Evolutionary conservation across 257 asterid species (phyloP), one percentile per base, ranked within the genome.

Genomic region (Knoxia roxburghii): DNA sequence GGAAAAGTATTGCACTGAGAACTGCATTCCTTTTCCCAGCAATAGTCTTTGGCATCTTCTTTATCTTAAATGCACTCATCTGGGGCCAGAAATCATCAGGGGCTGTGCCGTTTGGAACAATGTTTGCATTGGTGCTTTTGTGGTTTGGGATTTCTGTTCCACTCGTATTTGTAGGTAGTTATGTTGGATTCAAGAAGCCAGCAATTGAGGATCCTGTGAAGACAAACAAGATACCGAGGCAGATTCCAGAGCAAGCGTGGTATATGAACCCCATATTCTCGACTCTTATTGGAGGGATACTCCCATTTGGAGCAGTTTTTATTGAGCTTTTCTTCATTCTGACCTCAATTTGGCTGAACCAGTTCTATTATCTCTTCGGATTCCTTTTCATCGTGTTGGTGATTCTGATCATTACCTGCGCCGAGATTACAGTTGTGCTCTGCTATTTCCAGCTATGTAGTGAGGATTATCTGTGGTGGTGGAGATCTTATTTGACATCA

Each of bases 61-160:
- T 88, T 30, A 72, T 88, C 27, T 84, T 88, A 39, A 88, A 88
- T 49, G 86, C 90, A 33, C 87, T 88, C 72, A 88, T 88, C 63
- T 88, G 95, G 95, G 93, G 89, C 6, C 85, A 88, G 78, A 86
- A 86, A 73, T 88, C 95, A 27, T 88, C 95, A 0, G 96, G 93
- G 29, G 93, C 96, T 2, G 90, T 88, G 33, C 96, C 93, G 2
- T 83, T 88, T 11, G 93, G 93, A 46, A 87, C 95, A 5, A 87
- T 87, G 92, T 85, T 87, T 20, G 90, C 92, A 14, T 63, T 88
- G 79, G 87, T 88, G 52, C 75, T 82, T 79, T 48, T 88, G 52
- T 88, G 96, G 96, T 88, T 88, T 39, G 96, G 95, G n/a, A 86
- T 88, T 37, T 88, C 93, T 0, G 87, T 86, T 7, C 95, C 95